Base-by-base conservation (phyloP, 352 stramenopile genomes). In the Halophytophthora polymorphica region DNA sequence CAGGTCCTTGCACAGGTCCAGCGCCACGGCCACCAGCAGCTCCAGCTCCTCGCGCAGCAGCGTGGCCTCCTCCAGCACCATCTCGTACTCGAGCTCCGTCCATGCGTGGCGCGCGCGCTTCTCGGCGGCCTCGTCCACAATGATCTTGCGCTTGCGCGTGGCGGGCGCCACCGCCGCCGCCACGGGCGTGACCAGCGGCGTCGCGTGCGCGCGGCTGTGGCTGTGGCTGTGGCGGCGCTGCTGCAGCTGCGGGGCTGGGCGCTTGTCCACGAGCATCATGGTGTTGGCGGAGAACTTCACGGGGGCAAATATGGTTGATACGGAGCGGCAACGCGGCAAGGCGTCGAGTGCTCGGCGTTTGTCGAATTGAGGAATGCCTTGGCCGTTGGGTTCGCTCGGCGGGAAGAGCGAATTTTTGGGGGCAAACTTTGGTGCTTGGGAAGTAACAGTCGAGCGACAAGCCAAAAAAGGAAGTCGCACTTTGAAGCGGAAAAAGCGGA, bases 21-120 rank as follows among this genome's bases (percentile, higher is more conserved):
- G 15, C 14, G 74, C 72, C 28, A 90, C 76, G 13, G 76, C 64
- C 6, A 90, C 58, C 21, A 90, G 56, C 38, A 90, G 65, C 43
- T 88, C 76, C 21, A 90, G 64, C 56, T 90, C 79, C 48, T 90
- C 79, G 36, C 74, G 70, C 48, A 90, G 46, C 17, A 88, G 42
- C 25, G 70, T 79, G 33, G 79, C 79, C 49, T 90, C 79, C 35
- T 85, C 69, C 7, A 90, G 64, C 50, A 88, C 71, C 55, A 87
- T 72, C 43, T 90, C 79, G 56, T 82, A 90, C 64, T 90, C 76
- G 38, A 90, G 60, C 52, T 90, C 79, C 1, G 71, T 81, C 58
- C 67, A 88, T 6, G 53, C 65, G 46, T 41, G 58, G 35, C 76
- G 76, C 45, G 54, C 56, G 37, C 79, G 76, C 58, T 90, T 88